Conservation (phyloP, 2,329 filamentous ascomycete species). For the Seiridium cupressi region DNA sequence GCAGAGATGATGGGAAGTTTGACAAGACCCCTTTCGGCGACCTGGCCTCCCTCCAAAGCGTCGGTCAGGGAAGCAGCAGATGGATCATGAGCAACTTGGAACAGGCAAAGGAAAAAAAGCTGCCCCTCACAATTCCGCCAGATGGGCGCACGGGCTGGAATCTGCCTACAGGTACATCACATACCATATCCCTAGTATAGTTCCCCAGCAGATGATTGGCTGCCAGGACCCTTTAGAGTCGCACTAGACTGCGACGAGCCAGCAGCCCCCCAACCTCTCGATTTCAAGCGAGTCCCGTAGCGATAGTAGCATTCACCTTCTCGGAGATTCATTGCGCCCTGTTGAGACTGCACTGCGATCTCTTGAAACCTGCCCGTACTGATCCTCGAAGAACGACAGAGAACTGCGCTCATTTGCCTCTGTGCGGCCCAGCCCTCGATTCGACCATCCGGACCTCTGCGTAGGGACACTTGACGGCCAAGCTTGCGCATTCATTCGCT, state of each 20-base stretch:
- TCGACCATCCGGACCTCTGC: too few relatives aligned
- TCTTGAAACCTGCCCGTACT: background rate
- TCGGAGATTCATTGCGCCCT: background rate
- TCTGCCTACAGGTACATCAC: background rate
- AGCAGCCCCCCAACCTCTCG: conserved; percentile 25
- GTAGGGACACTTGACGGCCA: too few relatives aligned
- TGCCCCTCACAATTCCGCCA: background rate
- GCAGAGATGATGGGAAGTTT: too few relatives aligned
- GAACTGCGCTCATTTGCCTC: background rate
- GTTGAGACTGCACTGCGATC: background rate
- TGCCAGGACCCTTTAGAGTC: background rate
- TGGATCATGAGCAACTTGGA: background rate
- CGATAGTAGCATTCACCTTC: background rate
- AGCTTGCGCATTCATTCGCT: background rate
- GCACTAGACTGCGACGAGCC: conserved; percentile 7
- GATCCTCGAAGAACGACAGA: background rate
- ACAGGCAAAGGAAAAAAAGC: background rate
- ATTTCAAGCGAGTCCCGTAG: conserved; percentile 15
- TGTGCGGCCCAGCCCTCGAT: too few relatives aligned
- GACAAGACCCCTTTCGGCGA: too few relatives aligned
- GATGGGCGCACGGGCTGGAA: background rate
- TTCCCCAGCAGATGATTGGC: conserved; percentile 1
- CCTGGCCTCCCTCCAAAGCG: too few relatives aligned
- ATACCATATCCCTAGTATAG: background rate
- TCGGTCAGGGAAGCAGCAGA: background rate